Conservation (phyloP, 768 basidiomycete genomes). For the Tulasnella sp. region DNA sequence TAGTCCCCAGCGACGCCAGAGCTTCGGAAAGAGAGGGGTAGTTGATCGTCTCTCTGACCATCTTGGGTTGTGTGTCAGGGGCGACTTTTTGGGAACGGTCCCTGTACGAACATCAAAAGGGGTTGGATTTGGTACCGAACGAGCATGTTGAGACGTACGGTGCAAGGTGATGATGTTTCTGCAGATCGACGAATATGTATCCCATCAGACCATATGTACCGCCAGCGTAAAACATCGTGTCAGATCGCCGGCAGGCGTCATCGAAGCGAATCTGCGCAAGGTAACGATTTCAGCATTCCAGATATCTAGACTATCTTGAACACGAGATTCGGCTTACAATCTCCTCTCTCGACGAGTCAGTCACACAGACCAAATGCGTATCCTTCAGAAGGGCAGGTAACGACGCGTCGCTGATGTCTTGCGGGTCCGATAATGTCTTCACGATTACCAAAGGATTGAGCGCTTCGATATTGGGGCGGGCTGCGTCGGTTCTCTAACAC, state of each 20-base stretch:
- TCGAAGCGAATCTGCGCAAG: constrained; percentile 70
- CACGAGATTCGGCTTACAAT: constrained; percentile 57
- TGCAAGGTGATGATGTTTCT: constrained; percentile 81
- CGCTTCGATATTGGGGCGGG: constrained; percentile 80
- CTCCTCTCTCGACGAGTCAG: constrained; percentile 70
- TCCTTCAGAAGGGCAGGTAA: constrained; percentile 62
- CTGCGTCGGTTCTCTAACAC: constrained; percentile 78
- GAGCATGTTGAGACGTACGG: constrained; percentile 59
- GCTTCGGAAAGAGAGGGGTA: constrained; percentile 62
- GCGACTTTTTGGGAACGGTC: constrained; percentile 65
- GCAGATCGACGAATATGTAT: constrained; percentile 92
- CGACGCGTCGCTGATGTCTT: constrained; percentile 54
- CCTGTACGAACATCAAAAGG: constrained; percentile 45
- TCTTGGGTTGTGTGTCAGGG: constrained; percentile 43
- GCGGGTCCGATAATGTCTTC: constrained; percentile 61
- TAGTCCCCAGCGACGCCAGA: constrained; percentile 58
- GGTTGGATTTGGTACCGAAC: constrained; percentile 11
- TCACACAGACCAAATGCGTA: constrained; percentile 86
- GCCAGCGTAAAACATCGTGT: constrained; percentile 88
- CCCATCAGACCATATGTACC: constrained; percentile 88
- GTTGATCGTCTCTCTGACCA: constrained; percentile 62
- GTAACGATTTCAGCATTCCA: constrained; percentile 1
- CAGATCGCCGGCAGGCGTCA: constrained; percentile 69
- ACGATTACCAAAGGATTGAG: constrained; percentile 91
- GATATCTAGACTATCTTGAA: neutral